Evolutionary conservation across 208 protist genomes (phyloP), one percentile per base, ranked within the genome.

Genomic region (Entamoeba nuttalli): DNA sequence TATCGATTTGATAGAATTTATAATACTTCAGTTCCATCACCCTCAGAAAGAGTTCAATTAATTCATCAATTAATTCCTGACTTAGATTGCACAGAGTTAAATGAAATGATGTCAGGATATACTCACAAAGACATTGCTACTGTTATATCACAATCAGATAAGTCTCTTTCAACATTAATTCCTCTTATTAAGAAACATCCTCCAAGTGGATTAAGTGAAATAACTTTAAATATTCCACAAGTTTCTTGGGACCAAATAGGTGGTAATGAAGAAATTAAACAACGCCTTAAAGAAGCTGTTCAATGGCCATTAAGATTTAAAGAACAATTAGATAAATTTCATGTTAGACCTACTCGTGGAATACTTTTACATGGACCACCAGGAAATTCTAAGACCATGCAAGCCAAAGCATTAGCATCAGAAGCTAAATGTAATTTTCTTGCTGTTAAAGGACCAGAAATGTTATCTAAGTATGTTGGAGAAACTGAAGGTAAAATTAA

Each of bases 401-500:
- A 98, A 44, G 98, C 98, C 0, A 98, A 98, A 95, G 98, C 98
- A 15, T 94, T 99, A 11, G 98, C 98, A 30, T 98, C 96, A 15
- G 97, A 98, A 95, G 95, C 95, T 9, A 95, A 95, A 19, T 21
- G 98, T 17, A 98, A 98, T 95, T 99, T 99, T 94, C 95, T 99
- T 44, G 96, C 98, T 15, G 97, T 99, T 41, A 98, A 98, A 96
- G 97, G 97, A 11, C 96, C 96, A 4, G 96, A 97, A 62, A 73
- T 99, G 35, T 98, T 98, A 69, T 97, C 95, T 25, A 99, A 99
- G 96, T 99, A 97, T 96, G 98, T 99, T 2, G 98, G 98, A 51
- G 98, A 99, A 69, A 98, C 97, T 50, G 98, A 99, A 95, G 97
- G 97, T 9, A 98, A 97, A 15, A 96, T 99, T 4, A 95, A 97